Conservation (phyloP, 2,329 filamentous ascomycete species). For the Ceratocystis ficicola region DNA sequence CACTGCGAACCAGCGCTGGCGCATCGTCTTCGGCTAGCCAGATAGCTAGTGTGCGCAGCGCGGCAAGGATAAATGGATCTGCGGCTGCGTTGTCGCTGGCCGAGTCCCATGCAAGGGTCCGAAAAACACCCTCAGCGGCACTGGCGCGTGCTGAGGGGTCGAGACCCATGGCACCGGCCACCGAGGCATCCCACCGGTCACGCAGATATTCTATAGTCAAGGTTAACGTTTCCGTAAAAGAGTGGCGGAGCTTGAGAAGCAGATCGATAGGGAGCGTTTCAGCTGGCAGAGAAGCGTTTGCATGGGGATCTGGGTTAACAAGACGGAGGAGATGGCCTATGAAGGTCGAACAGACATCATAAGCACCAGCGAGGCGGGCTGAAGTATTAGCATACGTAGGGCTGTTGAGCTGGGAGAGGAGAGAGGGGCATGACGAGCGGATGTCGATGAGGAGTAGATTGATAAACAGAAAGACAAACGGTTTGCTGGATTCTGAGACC, state of each 20-base stretch:
- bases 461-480: conserved; percentile 50
- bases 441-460: conserved; percentile 56
- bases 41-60: conserved; percentile 45
- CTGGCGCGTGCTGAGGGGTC: conserved; percentile 43
- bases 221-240: conserved; percentile 51
- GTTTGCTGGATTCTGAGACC: conserved; percentile 33
- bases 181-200: conserved; percentile 56
- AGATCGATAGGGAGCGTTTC: conserved; percentile 29
- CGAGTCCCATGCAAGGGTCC: conserved; percentile 48
- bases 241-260: conserved; percentile 48
- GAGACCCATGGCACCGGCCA: conserved; percentile 49
- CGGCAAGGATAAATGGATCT: conserved; percentile 49
- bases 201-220: conserved; percentile 53
- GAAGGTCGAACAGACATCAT: conserved; percentile 51
- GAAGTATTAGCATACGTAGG: conserved; percentile 41
- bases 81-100: conserved; percentile 36
- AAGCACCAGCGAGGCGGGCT: conserved; percentile 45
- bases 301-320: conserved; percentile 34
- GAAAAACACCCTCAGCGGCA: conserved; percentile 35
- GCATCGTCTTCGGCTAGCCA: conserved; percentile 62
- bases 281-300: background rate
- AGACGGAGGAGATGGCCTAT: conserved; percentile 45
- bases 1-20: conserved; percentile 43
- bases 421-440: conserved; percentile 47
- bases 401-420: conserved; percentile 47